Percentiles rank a stretch among this genome's conserved stretches.
Evolutionary conservation across 2,329 filamentous ascomycete genomes (phyloP).

Genomic region (Paraconiothyrium sp.): DNA sequence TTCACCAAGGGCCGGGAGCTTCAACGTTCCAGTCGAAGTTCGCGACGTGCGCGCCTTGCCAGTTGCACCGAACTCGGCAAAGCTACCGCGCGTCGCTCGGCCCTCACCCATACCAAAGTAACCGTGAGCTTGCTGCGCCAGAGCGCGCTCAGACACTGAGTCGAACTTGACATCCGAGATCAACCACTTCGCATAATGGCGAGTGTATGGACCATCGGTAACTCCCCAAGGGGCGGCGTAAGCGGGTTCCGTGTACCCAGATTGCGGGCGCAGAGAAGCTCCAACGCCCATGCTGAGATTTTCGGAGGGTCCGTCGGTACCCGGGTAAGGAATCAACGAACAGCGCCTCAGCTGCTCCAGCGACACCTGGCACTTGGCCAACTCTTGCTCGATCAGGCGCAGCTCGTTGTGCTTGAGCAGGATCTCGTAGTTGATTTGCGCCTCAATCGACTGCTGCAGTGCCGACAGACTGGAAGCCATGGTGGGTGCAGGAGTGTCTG

Average conservation of each 20-base stretch:
- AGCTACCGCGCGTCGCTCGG: constrained; percentile 80
- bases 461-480: constrained; percentile 53
- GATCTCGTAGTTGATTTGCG: constrained; percentile 91
- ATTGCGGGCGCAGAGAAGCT: constrained; percentile 69
- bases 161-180: constrained; percentile 90
- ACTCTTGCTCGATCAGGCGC: constrained; percentile 92
- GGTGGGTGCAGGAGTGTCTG: constrained; percentile 33
- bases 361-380: constrained; percentile 93
- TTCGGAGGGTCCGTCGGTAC: constrained; percentile 71
- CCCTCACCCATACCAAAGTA: constrained; percentile 65
- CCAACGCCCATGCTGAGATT: constrained; percentile 80
- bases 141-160: constrained; percentile 50
- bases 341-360: constrained; percentile 94
- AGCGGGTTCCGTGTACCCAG: constrained; percentile 72
- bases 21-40: constrained; percentile 62
- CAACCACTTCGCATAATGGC: constrained; percentile 96
- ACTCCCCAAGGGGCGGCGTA: constrained; percentile 92
- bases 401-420: constrained; percentile 94
- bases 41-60: constrained; percentile 67
- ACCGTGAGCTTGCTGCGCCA: constrained; percentile 47
- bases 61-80: constrained; percentile 62
- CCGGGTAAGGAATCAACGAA: constrained; percentile 89
- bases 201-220: constrained; percentile 88
- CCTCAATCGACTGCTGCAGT: constrained; percentile 78
- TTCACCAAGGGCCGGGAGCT: constrained; percentile 54